Base-by-base conservation (phyloP, 2,329 filamentous ascomycete species). In the Pseudocercospora musae region DNA sequence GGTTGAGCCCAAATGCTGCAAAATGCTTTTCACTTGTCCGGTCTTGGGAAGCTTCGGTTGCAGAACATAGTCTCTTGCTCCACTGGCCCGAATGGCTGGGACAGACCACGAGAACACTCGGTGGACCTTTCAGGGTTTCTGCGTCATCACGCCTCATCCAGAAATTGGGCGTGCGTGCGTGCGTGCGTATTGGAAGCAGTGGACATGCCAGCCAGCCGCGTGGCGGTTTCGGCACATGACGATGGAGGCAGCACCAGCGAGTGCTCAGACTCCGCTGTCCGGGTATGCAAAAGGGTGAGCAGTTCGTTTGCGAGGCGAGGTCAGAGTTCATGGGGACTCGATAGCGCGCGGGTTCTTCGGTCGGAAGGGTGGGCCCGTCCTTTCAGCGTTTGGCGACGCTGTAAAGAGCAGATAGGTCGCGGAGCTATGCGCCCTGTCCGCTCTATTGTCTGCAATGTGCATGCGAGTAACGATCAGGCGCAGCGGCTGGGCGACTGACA, bases 31-130 rank as follows among this genome's bases (percentile, higher is more conserved):
- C 33, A n/a, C n/a, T 37, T 37, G 33, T 37, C 33, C 33, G 33
- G 33, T 37, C 33, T n/a, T 37, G 2, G 33, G 11, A 37, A 29
- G 48, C 48, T 23, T 13, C 6, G 48, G 10, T 25, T 29, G 48
- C 20, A 56, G 53, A 18, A 56, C 13, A n/a, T 42, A 23, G 23
- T 56, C 18, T 23, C 31, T 37, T 40, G 31, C 31, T 56, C 31
- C 53, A 40, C 53, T 42, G 53, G 20, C 20, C 53, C 53, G 6
- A 18, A 25, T 31, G 13, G 53, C 15, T 25, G 53, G 53, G 53
- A 56, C 53, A 56, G 53, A 56, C 53, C 53, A 56, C 53, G 53
- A 40, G 53, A 56, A 56, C 53, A 25, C 53, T 20, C 13, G 42
- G 53, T 56, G 27, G 53, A 42, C 27, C 31, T n/a, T 20, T 40